phyloP scores from a whole-genome alignment of 805 yeast species.

The Schwanniomyces sp. region DNA sequence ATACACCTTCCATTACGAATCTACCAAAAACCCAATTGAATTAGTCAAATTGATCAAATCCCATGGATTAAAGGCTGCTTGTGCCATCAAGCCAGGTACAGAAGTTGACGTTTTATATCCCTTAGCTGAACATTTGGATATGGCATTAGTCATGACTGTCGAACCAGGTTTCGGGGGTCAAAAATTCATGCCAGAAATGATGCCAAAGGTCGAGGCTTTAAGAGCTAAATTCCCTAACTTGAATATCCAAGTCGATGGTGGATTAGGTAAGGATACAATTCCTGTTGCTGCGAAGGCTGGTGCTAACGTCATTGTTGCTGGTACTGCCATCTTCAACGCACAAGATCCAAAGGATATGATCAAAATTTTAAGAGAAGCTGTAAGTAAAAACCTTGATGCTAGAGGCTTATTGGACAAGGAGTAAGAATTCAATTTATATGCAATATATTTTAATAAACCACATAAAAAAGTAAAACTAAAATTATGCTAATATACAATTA shows the following conservation, averaged over 20 bases:
- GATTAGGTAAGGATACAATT: conserved; percentile 83
- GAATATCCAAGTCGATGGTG: conserved; percentile 96
- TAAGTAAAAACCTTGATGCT: conserved; percentile 46
- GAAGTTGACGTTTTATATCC: conserved; percentile 80
- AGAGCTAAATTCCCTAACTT: conserved; percentile 73
- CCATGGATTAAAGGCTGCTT: conserved; percentile 88
- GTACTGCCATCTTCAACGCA: conserved; percentile 90
- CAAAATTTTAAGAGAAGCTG: conserved; percentile 61
- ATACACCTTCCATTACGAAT: conserved; percentile 94
- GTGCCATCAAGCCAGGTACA: conserved; percentile 93
- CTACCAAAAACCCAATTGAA: conserved; percentile 74
- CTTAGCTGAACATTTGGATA: conserved; percentile 74
- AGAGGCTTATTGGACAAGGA: conserved; percentile 37
- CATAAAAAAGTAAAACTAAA: conserved; percentile 1
- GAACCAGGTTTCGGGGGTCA: conserved; percentile 99
- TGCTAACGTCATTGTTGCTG: conserved; percentile 97
- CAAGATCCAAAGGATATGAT: conserved; percentile 77
- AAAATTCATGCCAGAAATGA: conserved; percentile 91
- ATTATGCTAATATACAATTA: conserved; percentile 4
- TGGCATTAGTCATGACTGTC: conserved; percentile 97
- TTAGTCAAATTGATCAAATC: conserved; percentile 74
- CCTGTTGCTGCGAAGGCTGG: conserved; percentile 93
- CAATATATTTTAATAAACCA: background rate
- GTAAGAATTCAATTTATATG: conserved; percentile 1
- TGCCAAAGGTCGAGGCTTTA: conserved; percentile 86